Percentiles rank a stretch among this genome's conserved stretches.
Conservation (phyloP, 352 stramenopile species). For the Chrysophaeum taylorii region DNA sequence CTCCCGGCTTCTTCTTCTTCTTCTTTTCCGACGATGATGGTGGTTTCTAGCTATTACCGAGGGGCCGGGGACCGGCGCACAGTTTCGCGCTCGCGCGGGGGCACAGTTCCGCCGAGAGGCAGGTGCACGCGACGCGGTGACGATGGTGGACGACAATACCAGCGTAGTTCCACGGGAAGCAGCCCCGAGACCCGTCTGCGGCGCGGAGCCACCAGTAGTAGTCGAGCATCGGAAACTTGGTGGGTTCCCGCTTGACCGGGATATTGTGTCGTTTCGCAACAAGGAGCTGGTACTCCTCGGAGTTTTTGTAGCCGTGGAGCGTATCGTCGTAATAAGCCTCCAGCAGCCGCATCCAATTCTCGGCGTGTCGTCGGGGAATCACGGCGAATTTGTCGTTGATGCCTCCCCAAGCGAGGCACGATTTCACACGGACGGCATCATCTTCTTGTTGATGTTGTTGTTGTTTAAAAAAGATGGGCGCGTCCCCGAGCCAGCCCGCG, state of each 20-base stretch:
- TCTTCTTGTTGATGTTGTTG: too few relatives aligned
- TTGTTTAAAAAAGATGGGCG: too few relatives aligned
- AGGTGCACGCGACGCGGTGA: too few relatives aligned
- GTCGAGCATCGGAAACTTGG: neutral
- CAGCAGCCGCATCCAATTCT: neutral
- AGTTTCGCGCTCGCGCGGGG: too few relatives aligned
- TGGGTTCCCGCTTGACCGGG: neutral
- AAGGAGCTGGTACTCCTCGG: neutral
- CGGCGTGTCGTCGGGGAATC: neutral
- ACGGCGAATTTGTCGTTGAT: conserved; percentile 7
- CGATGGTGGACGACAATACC: too few relatives aligned
- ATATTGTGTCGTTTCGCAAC: neutral
- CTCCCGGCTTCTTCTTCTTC: too few relatives aligned
- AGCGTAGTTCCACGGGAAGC: conserved; percentile 7
- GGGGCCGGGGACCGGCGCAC: too few relatives aligned
- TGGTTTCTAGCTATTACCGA: too few relatives aligned
- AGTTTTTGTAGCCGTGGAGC: neutral
- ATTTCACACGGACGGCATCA: neutral
- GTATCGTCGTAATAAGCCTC: neutral
- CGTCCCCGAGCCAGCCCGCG: conserved; percentile 7
- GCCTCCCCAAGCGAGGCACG: neutral
- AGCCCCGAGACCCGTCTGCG: neutral
- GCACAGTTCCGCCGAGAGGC: too few relatives aligned
- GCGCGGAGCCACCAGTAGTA: neutral
- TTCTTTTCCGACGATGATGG: too few relatives aligned